A percentile compares a stretch with the other conserved stretches of the same genome.
phyloP scores from a whole-genome alignment of 2,329 filamentous ascomycete species.

The Dendryphion nanum region DNA sequence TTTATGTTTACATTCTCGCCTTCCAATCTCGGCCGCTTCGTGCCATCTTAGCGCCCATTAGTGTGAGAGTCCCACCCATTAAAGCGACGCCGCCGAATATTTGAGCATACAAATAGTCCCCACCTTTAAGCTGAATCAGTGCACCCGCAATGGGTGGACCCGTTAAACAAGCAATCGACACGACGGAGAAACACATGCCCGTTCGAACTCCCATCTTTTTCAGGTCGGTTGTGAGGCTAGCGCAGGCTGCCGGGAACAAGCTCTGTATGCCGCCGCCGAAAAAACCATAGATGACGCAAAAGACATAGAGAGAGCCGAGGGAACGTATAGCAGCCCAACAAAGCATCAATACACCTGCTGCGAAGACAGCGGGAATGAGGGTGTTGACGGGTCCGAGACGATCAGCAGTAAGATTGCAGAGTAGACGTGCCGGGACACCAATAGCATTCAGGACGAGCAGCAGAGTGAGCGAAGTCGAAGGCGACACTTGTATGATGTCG shows the following conservation, averaged over 20 bases:
- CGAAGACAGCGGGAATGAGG: constrained; percentile 45
- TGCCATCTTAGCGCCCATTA: neutral
- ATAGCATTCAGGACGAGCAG: constrained; percentile 42
- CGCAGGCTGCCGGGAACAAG: neutral
- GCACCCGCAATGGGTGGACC: constrained; percentile 1
- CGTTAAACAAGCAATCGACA: constrained; percentile 1
- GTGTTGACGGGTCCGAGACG: constrained; percentile 53
- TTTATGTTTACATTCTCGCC: neutral
- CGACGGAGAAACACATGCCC: constrained; percentile 2
- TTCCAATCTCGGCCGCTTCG: neutral
- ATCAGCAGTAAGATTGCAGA: constrained; percentile 53
- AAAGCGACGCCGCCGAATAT: neutral
- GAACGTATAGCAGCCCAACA: constrained; percentile 43
- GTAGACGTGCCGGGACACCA: constrained; percentile 51
- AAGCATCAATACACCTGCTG: constrained; percentile 48
- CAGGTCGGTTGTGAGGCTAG: neutral
- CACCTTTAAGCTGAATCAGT: neutral
- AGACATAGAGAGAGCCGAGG: neutral
- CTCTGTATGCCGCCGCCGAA: neutral
- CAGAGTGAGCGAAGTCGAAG: neutral
- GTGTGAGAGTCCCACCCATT: neutral
- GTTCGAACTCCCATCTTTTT: neutral
- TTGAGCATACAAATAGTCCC: constrained; percentile 1
- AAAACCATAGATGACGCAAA: neutral
- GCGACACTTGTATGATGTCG: constrained; percentile 53